Percentiles rank a stretch among this genome's conserved stretches.
phyloP scores from a whole-genome alignment of 352 stramenopile species.

The Blastocystis sp. region DNA sequence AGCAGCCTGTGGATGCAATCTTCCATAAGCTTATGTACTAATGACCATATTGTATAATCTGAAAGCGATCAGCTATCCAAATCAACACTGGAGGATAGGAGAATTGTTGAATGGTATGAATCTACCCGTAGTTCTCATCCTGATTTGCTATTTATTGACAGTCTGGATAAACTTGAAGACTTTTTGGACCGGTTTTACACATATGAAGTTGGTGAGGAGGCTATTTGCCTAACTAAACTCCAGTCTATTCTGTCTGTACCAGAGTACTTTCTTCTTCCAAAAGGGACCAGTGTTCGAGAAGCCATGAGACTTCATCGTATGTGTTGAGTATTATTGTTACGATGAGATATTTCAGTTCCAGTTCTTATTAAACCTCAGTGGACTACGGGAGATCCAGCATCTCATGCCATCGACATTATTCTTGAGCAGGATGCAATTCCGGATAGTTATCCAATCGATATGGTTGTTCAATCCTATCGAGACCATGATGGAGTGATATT shows the following conservation, averaged over 20 bases:
- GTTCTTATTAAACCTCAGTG: not conserved
- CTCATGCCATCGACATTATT: not conserved
- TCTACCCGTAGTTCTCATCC: not conserved
- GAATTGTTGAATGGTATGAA: not conserved
- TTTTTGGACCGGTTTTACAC: not conserved
- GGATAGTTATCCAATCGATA: not conserved
- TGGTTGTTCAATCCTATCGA: not conserved
- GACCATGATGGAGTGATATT: constrained; percentile 34
- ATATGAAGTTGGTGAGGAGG: not conserved
- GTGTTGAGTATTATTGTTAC: not conserved
- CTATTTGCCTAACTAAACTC: not conserved
- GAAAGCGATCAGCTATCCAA: not conserved
- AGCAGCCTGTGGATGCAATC: constrained; percentile 17
- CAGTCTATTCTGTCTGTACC: not conserved
- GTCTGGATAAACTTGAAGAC: not conserved
- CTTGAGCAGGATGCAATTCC: not conserved
- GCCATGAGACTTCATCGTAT: not conserved
- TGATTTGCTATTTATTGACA: constrained; percentile 12
- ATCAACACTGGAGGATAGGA: not conserved
- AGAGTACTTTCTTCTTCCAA: not conserved
- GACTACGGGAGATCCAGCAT: not conserved
- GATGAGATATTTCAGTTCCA: not conserved
- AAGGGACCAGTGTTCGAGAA: not conserved
- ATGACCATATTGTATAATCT: not conserved
- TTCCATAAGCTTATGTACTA: constrained; percentile 23